A percentile compares a stretch with the other conserved stretches of the same genome.
These are phyloP conservation scores for Didymella pinodella DNA, from an alignment of 2,329 filamentous ascomycete species.

Conservation along the genomic window DNA sequence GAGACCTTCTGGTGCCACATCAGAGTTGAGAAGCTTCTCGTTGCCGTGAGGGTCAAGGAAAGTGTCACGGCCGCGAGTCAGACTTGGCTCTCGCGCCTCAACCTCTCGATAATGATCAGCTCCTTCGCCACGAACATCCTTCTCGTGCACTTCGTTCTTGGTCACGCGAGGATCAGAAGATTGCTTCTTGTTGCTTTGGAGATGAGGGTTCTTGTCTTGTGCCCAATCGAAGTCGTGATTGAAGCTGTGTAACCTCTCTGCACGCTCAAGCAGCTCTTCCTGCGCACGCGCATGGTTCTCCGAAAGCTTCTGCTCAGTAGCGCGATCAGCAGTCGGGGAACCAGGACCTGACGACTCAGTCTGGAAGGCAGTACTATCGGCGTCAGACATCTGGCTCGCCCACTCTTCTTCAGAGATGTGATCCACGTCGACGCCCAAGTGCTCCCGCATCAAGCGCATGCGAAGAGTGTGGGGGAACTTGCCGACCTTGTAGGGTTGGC, in stretches of 20 bases:
- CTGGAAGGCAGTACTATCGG: constrained; percentile 73
- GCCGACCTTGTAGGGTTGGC: constrained; percentile 86
- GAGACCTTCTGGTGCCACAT: constrained; percentile 68
- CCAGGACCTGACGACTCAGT: constrained; percentile 46
- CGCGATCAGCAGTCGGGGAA: constrained; percentile 45
- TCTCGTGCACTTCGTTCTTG: constrained; percentile 68
- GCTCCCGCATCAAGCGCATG: constrained; percentile 93
- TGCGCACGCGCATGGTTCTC: constrained; percentile 55
- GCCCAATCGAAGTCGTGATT: constrained; percentile 77
- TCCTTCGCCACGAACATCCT: constrained; percentile 82
- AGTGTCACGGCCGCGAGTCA: constrained; percentile 74
- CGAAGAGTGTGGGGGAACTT: constrained; percentile 92
- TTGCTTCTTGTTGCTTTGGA: constrained; percentile 62
- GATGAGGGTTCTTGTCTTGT: constrained; percentile 64
- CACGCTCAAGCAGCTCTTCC: constrained; percentile 64
- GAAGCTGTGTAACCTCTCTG: constrained; percentile 70
- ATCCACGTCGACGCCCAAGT: constrained; percentile 94
- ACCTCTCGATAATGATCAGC: constrained; percentile 72
- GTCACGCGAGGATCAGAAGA: constrained; percentile 67
- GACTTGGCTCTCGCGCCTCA: constrained; percentile 62
- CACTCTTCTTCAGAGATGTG: constrained; percentile 64
- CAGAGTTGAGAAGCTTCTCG: constrained; percentile 72
- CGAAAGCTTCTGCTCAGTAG: constrained; percentile 51
- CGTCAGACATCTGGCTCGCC: constrained; percentile 50
- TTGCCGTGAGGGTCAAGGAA: constrained; percentile 68